phyloP scores from a whole-genome alignment of 2,329 filamentous ascomycete genomes.

The Clonostachys sp. region DNA sequence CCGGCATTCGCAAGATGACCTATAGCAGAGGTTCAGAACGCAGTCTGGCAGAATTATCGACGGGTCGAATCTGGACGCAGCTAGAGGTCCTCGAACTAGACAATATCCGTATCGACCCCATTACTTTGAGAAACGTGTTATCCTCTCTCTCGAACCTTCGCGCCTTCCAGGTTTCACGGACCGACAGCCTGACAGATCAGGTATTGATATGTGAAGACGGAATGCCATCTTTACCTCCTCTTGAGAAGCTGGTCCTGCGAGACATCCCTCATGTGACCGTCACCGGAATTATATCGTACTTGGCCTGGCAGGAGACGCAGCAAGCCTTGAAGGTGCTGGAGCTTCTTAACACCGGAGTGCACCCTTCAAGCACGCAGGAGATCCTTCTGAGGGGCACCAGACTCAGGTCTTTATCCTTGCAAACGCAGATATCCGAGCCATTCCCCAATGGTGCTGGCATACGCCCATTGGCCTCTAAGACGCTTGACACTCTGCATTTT shows the following conservation, averaged over 20 bases:
- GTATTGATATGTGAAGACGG: conserved; percentile 65
- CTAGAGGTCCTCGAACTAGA: conserved; percentile 71
- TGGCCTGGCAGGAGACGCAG: conserved; percentile 56
- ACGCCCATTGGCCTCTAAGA: conserved; percentile 62
- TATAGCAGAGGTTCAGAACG: conserved; percentile 76
- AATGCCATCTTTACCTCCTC: conserved; percentile 67
- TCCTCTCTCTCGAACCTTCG: conserved; percentile 61
- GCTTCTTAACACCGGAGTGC: conserved; percentile 68
- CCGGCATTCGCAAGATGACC: conserved; percentile 83
- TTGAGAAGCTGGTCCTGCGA: conserved; percentile 70
- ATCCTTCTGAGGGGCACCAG: conserved; percentile 53
- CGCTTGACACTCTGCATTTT: conserved; percentile 71
- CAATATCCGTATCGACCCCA: conserved; percentile 64
- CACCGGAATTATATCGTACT: conserved; percentile 64
- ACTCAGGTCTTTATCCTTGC: conserved; percentile 53
- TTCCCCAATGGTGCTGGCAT: conserved; percentile 42
- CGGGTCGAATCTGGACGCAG: conserved; percentile 61
- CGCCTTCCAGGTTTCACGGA: conserved; percentile 70
- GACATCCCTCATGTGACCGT: conserved; percentile 69
- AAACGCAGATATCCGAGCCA: conserved; percentile 41
- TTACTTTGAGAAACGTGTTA: conserved; percentile 66
- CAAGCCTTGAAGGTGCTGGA: conserved; percentile 62
- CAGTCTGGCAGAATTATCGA: conserved; percentile 66
- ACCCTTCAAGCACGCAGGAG: conserved; percentile 54
- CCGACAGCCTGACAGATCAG: conserved; percentile 69